Conservation (phyloP, 1,284 basidiomycete species). For the Schizopora paradoxa region DNA sequence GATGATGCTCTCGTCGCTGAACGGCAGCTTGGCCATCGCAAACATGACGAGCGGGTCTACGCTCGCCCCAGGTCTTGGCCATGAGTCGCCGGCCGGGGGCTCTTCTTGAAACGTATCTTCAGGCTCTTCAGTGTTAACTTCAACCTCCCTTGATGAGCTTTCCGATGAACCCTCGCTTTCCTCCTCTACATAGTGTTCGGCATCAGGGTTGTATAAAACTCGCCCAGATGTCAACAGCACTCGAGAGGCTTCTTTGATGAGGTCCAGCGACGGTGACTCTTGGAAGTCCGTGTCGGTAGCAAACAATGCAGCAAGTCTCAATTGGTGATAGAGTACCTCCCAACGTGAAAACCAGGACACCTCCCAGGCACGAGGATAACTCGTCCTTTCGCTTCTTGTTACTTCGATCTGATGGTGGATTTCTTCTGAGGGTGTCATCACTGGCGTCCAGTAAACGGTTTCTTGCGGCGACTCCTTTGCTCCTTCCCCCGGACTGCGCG, state of each 20-base stretch:
- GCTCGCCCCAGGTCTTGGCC: constrained; percentile 9
- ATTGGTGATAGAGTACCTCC: constrained; percentile 15
- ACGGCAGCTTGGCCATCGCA: too few relatives aligned
- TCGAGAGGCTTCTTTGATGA: constrained; percentile 7
- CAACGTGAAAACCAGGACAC: constrained; percentile 15
- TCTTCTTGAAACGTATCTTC: background rate
- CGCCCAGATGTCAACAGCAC: constrained; percentile 8
- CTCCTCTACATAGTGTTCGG: background rate
- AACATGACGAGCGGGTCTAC: constrained; percentile 16
- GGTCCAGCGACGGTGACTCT: background rate
- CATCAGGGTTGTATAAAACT: constrained; percentile 8
- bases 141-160: background rate
- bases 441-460: too few relatives aligned
- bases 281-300: background rate
- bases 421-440: too few relatives aligned
- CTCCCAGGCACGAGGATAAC: constrained; percentile 11
- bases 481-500: background rate
- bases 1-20: too few relatives aligned
- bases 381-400: too few relatives aligned
- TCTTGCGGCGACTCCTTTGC: background rate
- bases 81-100: background rate
- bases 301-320: constrained; percentile 9
- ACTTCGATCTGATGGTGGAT: too few relatives aligned
- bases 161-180: background rate
- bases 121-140: background rate